Evolutionary conservation across 2,329 filamentous ascomycete species (phyloP), one percentile per base, ranked within the genome.

Genomic region (Rachicladosporium sp.): DNA sequence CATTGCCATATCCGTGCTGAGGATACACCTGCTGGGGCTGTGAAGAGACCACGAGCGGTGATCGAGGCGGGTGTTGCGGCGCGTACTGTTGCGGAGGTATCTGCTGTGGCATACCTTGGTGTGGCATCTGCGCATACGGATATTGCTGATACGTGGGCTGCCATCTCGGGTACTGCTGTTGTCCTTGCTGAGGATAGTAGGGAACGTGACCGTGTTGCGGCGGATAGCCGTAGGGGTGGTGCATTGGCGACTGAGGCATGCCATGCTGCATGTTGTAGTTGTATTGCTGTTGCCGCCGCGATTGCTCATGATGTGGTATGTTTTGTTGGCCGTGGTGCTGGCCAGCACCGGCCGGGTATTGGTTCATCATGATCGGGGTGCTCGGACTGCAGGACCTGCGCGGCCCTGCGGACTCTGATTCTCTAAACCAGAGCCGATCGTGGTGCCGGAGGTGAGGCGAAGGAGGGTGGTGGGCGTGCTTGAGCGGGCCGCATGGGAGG

Each of bases 21-120:
- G 23, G 23, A 27, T 27, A 6, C 23, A 27, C 23, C 44, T 55
- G 54, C 49, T 63, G 60, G 13, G 59, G 62, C 41, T 66, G 62
- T 11, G 65, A 67, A 31, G 62, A 66, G 21, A 68, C 65, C 10
- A 69, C 61, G 34, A 68, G 57, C 8, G 66, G 66, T 40, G 63
- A 65, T 45, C 54, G 49, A 29, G 54, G 52, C 31, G 55, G 54
- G 45, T 62, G 61, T 40, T 52, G 56, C 37, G 56, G 57, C 33
- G 43, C 37, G 48, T 62, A 62, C 50, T 57, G 60, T 45, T 59
- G 61, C 48, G 50, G 60, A 27, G 23, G 23, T 8, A 27, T 27
- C 4, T 27, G 23, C 23, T 27, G 23, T 27, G 23, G 23, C 23
- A 27, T 27, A 6, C 23, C 23, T 42, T 41, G 42, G 19, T 43